Evolutionary conservation across 352 stramenopile species (phyloP), one percentile per base, ranked within the genome.

Genomic region (Nothophytophthora sp.): DNA sequence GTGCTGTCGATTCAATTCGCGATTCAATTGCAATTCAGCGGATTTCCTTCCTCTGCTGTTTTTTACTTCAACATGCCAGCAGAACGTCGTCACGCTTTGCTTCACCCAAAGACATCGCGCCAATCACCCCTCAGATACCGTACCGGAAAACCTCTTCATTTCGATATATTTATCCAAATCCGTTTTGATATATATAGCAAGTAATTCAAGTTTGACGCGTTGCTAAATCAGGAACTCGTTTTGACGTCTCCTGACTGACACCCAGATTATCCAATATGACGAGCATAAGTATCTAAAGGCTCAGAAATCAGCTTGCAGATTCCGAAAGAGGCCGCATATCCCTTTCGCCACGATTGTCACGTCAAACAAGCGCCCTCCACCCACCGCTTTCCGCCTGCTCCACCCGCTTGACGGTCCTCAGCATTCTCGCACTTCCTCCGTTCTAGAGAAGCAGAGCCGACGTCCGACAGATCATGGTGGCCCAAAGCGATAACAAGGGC

Each of bases 401-500:
- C 29, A 5, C 29, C 29, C 16, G 4, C 10, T 5, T 15, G 10
- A 15, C 29, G 29, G 16, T 35, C 29, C 29, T 50, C 24, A 24
- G 32, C 55, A 66, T 60, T 63, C 38, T 40, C 37, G 15, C 41
- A 58, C 44, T 60, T 57, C 45, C 57, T 37, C 51, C 53, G 19
- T 50, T 3, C 37, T 33, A 11, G 50, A 33, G 24, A 67, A n/a
- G n/a, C n/a, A n/a, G 28, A 54, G 15, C 50, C 27, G 13, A 19
- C 18, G 27, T 22, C 2, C 35, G 40, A n/a, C 0, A 40, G 15
- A 50, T 33, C 8, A 87, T 80, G 69, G 79, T 87, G 37, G 71
- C 73, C 9, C 63, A 76, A 46, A 75, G 57, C 16, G 72, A 84
- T 54, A 70, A 56, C 32, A 80, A 86, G 48, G 50, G 45, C 18